Evolutionary conservation across 768 basidiomycete species (phyloP), one percentile per base, ranked within the genome.

Genomic region (Boletus sensibilis): DNA sequence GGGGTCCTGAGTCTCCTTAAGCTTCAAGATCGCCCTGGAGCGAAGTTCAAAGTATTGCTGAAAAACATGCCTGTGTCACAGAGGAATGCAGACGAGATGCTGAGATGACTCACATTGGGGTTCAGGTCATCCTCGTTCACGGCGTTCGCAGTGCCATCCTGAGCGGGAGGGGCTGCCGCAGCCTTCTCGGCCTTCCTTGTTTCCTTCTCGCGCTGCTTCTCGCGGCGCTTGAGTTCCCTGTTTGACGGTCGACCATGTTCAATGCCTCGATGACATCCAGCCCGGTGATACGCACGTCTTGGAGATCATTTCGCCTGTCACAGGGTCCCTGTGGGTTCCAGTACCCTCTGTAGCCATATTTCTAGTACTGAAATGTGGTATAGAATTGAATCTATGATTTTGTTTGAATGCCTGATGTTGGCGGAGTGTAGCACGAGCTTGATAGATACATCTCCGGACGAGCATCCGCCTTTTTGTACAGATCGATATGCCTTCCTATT

Each of bases 21-120:
- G 83, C 63, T 86, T 84, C 60, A 86, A 82, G 65, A 99, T 94
- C 64, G 91, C 86, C 46, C 93, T 85, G 29, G 90, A 92, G 63
- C 97, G 89, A 63, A 94, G 76, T 68, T 98, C 94, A 69, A 88
- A 96, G 80, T 98, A 99, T 93, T 96, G 93, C 95, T 99, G 63
- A 16, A 31, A 23, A 20, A 38, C 27, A 31, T 11, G 9, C 16
- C 3, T 20, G 27, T 16, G 31, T 55, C 18, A 56, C 56, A 49
- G 5, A 33, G 23, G 2, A 4, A 16, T 10, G 14, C 13, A 16
- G 25, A n/a, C 13, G 6, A 25, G 46, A 38, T 25, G 34, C 14
- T 13, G 21, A 20, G 20, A 37, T 42, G 37, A 80, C 92, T 73
- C 71, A 95, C 96, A 66, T 92, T 93, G 2, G 97, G 93, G 58